phyloP scores from a whole-genome alignment of 345 rosid genomes.

The Isatis tinctoria region DNA sequence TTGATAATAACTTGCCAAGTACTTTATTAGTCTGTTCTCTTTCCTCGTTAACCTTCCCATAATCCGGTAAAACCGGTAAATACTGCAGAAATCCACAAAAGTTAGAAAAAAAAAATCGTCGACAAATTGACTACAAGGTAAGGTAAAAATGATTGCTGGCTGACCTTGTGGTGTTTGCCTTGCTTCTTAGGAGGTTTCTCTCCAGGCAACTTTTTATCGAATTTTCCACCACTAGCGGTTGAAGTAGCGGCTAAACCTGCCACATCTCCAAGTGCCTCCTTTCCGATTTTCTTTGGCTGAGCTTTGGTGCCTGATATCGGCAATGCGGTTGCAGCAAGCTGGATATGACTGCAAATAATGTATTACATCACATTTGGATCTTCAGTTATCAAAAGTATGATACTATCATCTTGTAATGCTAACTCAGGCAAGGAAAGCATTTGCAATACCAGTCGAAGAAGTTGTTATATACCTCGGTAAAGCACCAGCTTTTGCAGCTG shows the following conservation, averaged over 20 bases:
- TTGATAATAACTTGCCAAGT: constrained; percentile 71
- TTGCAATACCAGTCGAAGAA: background rate
- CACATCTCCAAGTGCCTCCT: constrained; percentile 68
- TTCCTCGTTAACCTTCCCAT: constrained; percentile 56
- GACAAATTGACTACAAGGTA: background rate
- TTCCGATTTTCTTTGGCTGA: constrained; percentile 58
- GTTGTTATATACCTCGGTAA: constrained; percentile 66
- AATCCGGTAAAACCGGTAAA: constrained; percentile 70
- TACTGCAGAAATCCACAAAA: constrained; percentile 41
- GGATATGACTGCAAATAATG: constrained; percentile 62
- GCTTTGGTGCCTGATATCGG: constrained; percentile 79
- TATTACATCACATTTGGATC: background rate
- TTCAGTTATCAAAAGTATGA: constrained; percentile 1
- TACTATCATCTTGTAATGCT: background rate
- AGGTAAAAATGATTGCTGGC: background rate
- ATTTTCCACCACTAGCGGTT: constrained; percentile 96
- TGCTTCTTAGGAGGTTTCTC: constrained; percentile 75
- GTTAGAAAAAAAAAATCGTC: background rate
- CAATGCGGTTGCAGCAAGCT: constrained; percentile 79
- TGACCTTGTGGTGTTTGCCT: constrained; percentile 88
- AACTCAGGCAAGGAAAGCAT: background rate
- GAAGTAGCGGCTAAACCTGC: constrained; percentile 89
- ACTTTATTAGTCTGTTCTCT: constrained; percentile 80
- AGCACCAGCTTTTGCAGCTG: constrained; percentile 72
- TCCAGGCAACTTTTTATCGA: constrained; percentile 80